Evolutionary conservation across 352 stramenopile species (phyloP).

Genomic region (Pythium phragmitis): DNA sequence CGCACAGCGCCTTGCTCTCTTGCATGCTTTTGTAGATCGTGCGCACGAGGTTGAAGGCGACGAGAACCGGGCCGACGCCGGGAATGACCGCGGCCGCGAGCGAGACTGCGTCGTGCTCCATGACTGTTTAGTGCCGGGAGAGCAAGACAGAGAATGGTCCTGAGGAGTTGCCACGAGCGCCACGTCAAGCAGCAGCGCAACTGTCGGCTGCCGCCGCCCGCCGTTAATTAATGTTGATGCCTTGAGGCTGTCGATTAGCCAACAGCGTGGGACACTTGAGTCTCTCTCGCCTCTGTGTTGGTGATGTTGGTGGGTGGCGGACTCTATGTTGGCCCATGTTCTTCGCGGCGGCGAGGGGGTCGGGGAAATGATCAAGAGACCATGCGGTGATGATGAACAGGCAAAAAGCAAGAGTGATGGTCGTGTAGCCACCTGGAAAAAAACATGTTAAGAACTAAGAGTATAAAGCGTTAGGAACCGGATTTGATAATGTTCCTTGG

Average conservation of each 20-base stretch:
- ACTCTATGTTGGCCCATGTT: no score
- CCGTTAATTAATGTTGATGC: background rate
- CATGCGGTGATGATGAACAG: background rate
- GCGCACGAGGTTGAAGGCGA: conserved; percentile 14
- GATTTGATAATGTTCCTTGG: background rate
- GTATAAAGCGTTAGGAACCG: background rate
- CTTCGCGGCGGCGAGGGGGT: background rate
- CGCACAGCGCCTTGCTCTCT: conserved; percentile 21
- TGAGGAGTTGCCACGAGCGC: background rate
- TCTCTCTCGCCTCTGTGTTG: background rate
- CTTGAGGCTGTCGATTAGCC: background rate
- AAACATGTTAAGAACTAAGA: background rate
- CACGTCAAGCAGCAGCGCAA: background rate
- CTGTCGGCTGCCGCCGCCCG: no score
- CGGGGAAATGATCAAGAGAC: background rate
- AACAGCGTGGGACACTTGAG: background rate
- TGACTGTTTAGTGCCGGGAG: background rate
- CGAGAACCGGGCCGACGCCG: conserved; percentile 17
- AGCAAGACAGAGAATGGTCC: background rate
- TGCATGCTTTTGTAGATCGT: conserved; percentile 15
- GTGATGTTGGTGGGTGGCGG: background rate
- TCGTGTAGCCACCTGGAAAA: background rate
- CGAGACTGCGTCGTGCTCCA: conserved; percentile 17
- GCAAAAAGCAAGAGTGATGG: background rate
- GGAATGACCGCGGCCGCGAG: conserved; percentile 18